phyloP scores from a whole-genome alignment of 805 yeast species.

The Candida vaughaniae region DNA sequence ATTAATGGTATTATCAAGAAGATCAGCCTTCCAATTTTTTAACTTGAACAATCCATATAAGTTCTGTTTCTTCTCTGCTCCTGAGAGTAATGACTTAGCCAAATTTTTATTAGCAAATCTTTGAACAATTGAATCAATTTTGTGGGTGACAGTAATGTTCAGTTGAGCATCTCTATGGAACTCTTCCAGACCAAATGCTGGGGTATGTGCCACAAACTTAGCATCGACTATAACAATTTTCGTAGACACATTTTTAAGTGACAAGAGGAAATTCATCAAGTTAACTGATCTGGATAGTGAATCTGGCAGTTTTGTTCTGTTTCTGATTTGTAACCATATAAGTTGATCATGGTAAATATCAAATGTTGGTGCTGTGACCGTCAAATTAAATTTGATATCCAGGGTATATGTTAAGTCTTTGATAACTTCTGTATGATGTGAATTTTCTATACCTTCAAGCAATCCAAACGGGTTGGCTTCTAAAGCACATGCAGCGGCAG shows the following conservation, averaged over 20 bases:
- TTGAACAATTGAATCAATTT: conserved; percentile 23
- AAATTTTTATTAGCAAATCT: conserved; percentile 23
- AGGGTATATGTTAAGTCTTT: conserved; percentile 1
- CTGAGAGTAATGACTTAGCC: conserved; percentile 5
- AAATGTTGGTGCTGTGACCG: conserved; percentile 34
- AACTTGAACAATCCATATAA: conserved; percentile 28
- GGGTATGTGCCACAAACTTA: conserved; percentile 28
- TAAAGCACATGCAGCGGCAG: conserved; percentile 29
- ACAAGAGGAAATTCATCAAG: conserved; percentile 15
- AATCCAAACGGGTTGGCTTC: conserved; percentile 23
- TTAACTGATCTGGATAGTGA: conserved; percentile 9
- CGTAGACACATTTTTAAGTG: conserved; percentile 14
- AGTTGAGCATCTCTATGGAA: conserved; percentile 24
- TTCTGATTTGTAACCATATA: conserved; percentile 14
- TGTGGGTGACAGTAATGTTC: conserved; percentile 25
- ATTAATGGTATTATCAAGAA: conserved; percentile 29
- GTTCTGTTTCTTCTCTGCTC: conserved; percentile 3
- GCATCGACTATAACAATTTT: conserved; percentile 32
- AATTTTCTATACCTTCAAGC: conserved; percentile 19
- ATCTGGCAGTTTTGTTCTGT: conserved; percentile 6
- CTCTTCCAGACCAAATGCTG: conserved; percentile 19
- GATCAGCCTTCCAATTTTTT: conserved; percentile 28
- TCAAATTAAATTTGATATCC: conserved; percentile 16
- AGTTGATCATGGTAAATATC: conserved; percentile 40
- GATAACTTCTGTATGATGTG: conserved; percentile 5